These are phyloP conservation scores for Lactarius pseudohatsudake DNA, from an alignment of 768 basidiomycete genomes.

Conservation along the genomic window DNA sequence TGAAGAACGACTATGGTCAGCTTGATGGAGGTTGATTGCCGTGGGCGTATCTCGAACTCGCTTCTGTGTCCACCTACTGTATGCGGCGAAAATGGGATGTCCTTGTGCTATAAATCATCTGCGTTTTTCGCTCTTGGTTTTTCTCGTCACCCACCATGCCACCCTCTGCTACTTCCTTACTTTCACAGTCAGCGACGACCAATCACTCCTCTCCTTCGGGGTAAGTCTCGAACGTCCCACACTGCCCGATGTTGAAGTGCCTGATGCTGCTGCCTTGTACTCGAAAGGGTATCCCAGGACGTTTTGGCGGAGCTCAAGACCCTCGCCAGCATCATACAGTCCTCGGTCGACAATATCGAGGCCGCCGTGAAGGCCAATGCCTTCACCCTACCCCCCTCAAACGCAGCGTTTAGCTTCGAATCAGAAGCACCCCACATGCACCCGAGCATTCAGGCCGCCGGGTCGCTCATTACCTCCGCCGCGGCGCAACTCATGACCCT, in stretches of 20 bases:
- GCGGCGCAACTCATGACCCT: conserved; percentile 1
- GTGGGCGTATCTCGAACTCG: background rate
- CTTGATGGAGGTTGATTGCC: no score
- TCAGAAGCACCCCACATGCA: background rate
- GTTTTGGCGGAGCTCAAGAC: conserved; percentile 3
- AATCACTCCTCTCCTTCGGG: background rate
- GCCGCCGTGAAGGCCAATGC: background rate
- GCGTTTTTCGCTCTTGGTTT: no score
- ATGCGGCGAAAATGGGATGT: background rate
- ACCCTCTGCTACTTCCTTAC: background rate
- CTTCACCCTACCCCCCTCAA: background rate
- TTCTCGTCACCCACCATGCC: background rate
- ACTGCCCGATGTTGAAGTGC: background rate
- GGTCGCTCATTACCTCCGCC: conserved; percentile 2
- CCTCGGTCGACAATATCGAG: background rate
- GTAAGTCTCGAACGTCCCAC: background rate
- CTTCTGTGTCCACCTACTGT: background rate
- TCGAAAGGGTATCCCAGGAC: background rate
- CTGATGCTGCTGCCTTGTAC: background rate
- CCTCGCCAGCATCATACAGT: conserved; percentile 11
- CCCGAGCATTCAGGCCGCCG: conserved; percentile 1
- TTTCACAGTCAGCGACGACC: background rate
- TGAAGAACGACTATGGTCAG: no score
- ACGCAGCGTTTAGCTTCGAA: background rate
- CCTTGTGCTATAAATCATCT: no score